These are phyloP conservation scores for Leptodermis oblonga DNA, from an alignment of 257 asterid genomes.

Conservation along the genomic window DNA sequence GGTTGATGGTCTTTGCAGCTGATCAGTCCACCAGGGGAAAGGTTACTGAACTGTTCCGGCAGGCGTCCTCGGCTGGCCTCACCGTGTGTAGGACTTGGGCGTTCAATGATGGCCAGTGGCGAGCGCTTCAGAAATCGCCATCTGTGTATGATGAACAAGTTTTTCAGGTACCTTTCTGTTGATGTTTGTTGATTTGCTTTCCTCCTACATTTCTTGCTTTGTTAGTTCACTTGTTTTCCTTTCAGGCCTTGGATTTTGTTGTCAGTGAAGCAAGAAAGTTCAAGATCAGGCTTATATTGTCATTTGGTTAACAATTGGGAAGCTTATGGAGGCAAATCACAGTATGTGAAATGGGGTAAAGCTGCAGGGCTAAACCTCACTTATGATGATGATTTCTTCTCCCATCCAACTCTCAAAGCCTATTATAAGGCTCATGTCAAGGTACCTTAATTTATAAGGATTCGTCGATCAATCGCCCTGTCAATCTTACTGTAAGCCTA, in stretches of 20 bases:
- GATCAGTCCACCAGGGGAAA: slow-evolving; percentile 73
- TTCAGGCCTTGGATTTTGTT: slow-evolving; percentile 83
- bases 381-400: slow-evolving; percentile 84
- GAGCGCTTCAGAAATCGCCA: slow-evolving; percentile 83
- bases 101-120: slow-evolving; percentile 93
- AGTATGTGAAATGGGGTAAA: slow-evolving; percentile 94
- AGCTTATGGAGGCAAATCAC: slow-evolving; percentile 90
- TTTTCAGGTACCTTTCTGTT: slow-evolving; percentile 47
- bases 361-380: slow-evolving; percentile 78
- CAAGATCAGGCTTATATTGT: slow-evolving; percentile 69
- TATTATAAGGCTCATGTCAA: slow-evolving; percentile 83
- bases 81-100: slow-evolving; percentile 97
- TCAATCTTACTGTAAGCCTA: neutral
- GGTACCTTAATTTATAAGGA: slow-evolving; percentile 25
- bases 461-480: neutral
- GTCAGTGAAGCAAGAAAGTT: slow-evolving; percentile 81
- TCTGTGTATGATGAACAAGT: slow-evolving; percentile 69
- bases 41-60: slow-evolving; percentile 66
- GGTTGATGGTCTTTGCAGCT: slow-evolving; percentile 88
- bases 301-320: slow-evolving; percentile 92
- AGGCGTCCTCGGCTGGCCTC: slow-evolving; percentile 74
- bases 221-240: neutral
- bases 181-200: neutral
- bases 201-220: neutral
- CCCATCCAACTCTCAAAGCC: slow-evolving; percentile 60